Base-by-base conservation (phyloP, 2,329 filamentous ascomycete genomes). In the Talaromyces sp. region DNA sequence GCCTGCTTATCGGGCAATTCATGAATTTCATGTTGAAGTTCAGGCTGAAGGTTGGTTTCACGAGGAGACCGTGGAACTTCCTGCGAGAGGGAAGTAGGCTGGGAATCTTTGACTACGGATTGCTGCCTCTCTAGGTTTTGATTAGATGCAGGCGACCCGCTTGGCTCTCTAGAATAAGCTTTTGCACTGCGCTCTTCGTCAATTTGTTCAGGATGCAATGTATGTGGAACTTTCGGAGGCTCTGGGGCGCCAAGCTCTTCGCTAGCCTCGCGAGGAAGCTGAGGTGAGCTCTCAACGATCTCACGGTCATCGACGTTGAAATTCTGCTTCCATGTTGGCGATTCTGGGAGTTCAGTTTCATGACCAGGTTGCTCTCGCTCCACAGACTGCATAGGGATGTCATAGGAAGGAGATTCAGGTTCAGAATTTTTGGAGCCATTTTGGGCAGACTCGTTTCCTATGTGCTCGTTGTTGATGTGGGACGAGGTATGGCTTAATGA, bases 201-300 rank as follows among this genome's bases (percentile, higher is more conserved):
- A 30, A 53, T 53, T n/a, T 30, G 25, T 13, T 53, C 49, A 11
- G 30, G 49, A 19, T 53, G n/a, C 25, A 27, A 10, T 15, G 28
- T 30, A 10, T 53, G 27, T 13, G 49, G 3, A 53, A 4, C 17
- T 28, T 11, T 53, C 2, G 51, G 62, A 10, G 61, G 59, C 4
- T 68, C 65, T 11, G 65, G 71, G 13, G 63, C 68, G 5, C 70
- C 69, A 5, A 72, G 62, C 57, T 72, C 71, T 59, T 71, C 66
- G n/a, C 69, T 72, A 39, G 60, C 63, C 44, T 65, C 55, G n/a
- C 67, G 67, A 53, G 62, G 65, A 22, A 39, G 62, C 25, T 60
- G 55, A 11, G 60, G 62, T 2, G 62, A 62, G 8, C 55, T 52
- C 5, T 54, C 63, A 13, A 64, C 49, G 28, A 47, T 28, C 39